Evolutionary conservation across 805 yeast species (phyloP).

Genomic region (Wickerhamiella cacticola): DNA sequence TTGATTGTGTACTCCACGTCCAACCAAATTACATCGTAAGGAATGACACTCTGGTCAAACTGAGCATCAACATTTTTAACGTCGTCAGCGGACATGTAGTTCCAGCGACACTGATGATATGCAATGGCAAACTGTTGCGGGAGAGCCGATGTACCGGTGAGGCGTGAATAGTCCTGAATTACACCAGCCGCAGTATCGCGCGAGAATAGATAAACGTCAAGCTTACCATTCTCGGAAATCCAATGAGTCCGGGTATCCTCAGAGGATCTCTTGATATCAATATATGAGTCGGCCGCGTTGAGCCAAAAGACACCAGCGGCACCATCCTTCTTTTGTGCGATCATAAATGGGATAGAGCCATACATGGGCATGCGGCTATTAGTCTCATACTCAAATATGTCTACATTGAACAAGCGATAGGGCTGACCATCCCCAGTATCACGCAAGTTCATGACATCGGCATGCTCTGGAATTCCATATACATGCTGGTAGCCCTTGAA

Average conservation of each 20-base stretch:
- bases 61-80: conserved; percentile 56
- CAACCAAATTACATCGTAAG: conserved; percentile 88
- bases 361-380: conserved; percentile 83
- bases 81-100: conserved; percentile 79
- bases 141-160: conserved; percentile 62
- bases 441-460: conserved; percentile 61
- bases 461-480: conserved; percentile 96
- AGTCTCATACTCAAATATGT: conserved; percentile 84
- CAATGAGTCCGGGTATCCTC: conserved; percentile 53
- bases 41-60: conserved; percentile 64
- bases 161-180: conserved; percentile 45
- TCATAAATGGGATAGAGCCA: conserved; percentile 83
- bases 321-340: conserved; percentile 46
- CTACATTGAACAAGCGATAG: conserved; percentile 82
- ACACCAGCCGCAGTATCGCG: conserved; percentile 47
- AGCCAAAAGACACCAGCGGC: conserved; percentile 82
- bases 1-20: conserved; percentile 85
- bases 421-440: conserved; percentile 53
- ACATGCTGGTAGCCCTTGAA: conserved; percentile 51
- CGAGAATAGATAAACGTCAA: conserved; percentile 62
- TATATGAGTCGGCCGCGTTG: conserved; percentile 83
- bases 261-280: conserved; percentile 45
- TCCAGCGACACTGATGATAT: conserved; percentile 97
- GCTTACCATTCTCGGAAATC: conserved; percentile 82
- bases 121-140: conserved; percentile 77